Percentiles rank a stretch among this genome's conserved stretches.
These are phyloP conservation scores for Choiromyces venosus DNA, from an alignment of 495 filamentous ascomycete species.

Conservation along the genomic window DNA sequence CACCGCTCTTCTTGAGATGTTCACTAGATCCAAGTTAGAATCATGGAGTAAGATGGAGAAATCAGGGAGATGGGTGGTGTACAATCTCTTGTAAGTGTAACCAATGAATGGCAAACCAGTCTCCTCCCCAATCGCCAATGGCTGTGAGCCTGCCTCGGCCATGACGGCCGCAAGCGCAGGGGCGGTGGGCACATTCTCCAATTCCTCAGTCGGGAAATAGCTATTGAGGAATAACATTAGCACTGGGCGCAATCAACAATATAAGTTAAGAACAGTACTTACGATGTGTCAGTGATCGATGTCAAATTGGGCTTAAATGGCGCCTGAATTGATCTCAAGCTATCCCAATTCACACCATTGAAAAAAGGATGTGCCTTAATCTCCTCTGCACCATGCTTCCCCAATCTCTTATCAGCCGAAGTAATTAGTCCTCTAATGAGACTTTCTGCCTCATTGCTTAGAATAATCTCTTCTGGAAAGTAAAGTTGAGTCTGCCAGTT, in stretches of 20 bases:
- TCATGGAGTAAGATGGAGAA: conserved; percentile 4
- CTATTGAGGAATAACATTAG: conserved; percentile 41
- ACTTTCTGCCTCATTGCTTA: conserved; percentile 80
- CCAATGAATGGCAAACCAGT: conserved; percentile 96
- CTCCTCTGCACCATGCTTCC: conserved; percentile 73
- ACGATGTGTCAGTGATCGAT: conserved; percentile 83
- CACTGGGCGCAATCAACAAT: background rate
- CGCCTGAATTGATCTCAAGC: conserved; percentile 81
- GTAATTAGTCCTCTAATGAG: conserved; percentile 88
- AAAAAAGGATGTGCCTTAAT: conserved; percentile 95
- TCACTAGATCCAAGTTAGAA: conserved; percentile 13
- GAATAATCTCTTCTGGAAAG: conserved; percentile 88
- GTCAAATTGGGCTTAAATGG: conserved; percentile 90
- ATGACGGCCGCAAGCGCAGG: conserved; percentile 43
- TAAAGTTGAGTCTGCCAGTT: conserved; percentile 94
- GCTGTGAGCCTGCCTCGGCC: conserved; percentile 49
- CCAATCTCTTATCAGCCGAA: conserved; percentile 83
- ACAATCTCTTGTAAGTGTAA: conserved; percentile 98
- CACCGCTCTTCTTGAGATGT: conserved; percentile 30
- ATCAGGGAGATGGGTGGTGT: conserved; percentile 46
- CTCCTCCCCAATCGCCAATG: conserved; percentile 55
- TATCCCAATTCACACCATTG: conserved; percentile 88
- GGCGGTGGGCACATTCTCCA: conserved; percentile 52
- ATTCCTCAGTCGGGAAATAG: conserved; percentile 98
- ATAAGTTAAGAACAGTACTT: conserved; percentile 7